phyloP scores from a whole-genome alignment of 2,329 filamentous ascomycete species.

The Massarina eburnea region DNA sequence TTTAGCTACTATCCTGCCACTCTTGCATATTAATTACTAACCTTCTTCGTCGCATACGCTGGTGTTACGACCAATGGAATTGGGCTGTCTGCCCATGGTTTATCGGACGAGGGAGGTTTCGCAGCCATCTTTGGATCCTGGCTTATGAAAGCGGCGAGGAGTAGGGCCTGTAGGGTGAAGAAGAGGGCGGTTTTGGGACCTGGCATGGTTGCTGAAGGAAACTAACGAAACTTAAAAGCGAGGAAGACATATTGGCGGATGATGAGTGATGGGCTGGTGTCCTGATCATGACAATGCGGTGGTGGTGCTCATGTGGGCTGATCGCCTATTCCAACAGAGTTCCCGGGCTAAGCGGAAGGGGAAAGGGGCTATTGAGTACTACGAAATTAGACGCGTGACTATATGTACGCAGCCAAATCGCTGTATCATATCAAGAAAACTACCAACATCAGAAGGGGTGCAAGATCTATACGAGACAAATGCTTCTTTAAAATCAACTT shows the following conservation, averaged over 20 bases:
- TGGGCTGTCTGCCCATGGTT: conserved; percentile 36
- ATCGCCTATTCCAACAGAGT: not conserved
- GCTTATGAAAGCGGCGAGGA: conserved; percentile 10
- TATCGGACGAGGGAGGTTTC: conserved; percentile 7
- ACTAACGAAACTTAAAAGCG: not conserved
- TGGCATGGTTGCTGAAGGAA: conserved; percentile 1
- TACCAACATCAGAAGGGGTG: too few relatives aligned
- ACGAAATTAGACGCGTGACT: not conserved
- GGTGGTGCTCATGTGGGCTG: conserved; percentile 4
- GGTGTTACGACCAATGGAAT: conserved; percentile 31
- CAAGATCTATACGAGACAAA: too few relatives aligned
- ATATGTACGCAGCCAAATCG: too few relatives aligned
- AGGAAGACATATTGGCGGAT: not conserved
- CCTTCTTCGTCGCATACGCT: conserved; percentile 34
- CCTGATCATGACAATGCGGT: not conserved
- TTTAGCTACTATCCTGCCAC: not conserved
- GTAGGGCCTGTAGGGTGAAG: conserved; percentile 11
- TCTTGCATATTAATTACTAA: not conserved
- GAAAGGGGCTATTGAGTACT: not conserved
- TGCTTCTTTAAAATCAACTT: too few relatives aligned
- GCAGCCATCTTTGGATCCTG: conserved; percentile 13
- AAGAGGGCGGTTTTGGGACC: conserved; percentile 7
- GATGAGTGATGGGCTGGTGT: not conserved
- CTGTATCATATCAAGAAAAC: too few relatives aligned
- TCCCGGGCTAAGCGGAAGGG: too few relatives aligned